Evolutionary conservation across 495 filamentous ascomycete genomes (phyloP).

Genomic region (Hamigera avellanea): DNA sequence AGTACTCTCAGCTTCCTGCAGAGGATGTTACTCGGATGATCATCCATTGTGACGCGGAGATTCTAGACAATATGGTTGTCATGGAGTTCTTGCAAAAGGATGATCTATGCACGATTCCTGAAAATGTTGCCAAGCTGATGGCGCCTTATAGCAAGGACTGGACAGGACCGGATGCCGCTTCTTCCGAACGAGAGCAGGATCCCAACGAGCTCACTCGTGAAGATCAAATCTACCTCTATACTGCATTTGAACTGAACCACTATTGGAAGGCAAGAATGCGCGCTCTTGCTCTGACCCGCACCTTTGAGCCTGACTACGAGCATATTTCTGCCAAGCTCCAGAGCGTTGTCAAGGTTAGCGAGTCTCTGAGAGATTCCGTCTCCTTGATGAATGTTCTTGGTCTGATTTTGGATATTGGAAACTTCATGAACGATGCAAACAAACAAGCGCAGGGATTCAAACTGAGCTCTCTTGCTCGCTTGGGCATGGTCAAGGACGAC

Average conservation of each 20-base stretch:
- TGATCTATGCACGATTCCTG: slow-evolving; percentile 81
- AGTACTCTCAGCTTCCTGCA: slow-evolving; percentile 68
- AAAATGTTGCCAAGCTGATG: slow-evolving; percentile 83
- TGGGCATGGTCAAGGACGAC: slow-evolving; percentile 97
- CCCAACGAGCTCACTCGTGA: slow-evolving; percentile 81
- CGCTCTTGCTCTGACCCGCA: slow-evolving; percentile 74
- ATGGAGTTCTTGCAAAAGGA: slow-evolving; percentile 95
- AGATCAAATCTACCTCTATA: slow-evolving; percentile 89
- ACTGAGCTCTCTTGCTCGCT: slow-evolving; percentile 80
- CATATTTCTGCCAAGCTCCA: slow-evolving; percentile 73
- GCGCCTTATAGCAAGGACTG: slow-evolving; percentile 93
- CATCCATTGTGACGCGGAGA: slow-evolving; percentile 85
- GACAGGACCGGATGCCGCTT: slow-evolving; percentile 78
- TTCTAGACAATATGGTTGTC: slow-evolving; percentile 85
- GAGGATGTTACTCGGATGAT: slow-evolving; percentile 86
- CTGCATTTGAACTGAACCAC: slow-evolving; percentile 89
- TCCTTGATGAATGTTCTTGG: slow-evolving; percentile 91
- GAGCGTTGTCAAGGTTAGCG: slow-evolving; percentile 73
- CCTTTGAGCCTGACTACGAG: slow-evolving; percentile 82
- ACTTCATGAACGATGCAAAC: slow-evolving; percentile 99
- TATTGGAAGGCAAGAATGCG: slow-evolving; percentile 98
- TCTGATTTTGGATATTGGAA: slow-evolving; percentile 92
- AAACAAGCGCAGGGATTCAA: slow-evolving; percentile 98
- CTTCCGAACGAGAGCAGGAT: slow-evolving; percentile 74
- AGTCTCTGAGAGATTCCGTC: slow-evolving; percentile 81